Conservation (phyloP, 495 filamentous ascomycete species). For the Hapsidospora chrysogenum region DNA sequence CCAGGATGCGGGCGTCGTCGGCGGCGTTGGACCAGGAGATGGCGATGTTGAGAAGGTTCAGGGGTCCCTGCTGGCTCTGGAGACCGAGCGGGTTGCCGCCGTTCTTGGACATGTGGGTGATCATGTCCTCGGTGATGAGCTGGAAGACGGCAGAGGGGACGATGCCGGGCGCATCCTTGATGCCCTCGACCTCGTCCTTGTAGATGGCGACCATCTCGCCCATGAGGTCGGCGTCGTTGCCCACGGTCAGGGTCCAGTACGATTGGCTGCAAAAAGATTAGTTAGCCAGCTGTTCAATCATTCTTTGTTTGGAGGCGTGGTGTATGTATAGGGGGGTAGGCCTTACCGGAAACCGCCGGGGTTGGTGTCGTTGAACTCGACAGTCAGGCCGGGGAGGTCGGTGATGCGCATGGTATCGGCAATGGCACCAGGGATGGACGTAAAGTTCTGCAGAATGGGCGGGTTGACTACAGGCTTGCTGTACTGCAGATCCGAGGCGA, state of each 20-base stretch:
- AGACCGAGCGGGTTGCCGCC: conserved; percentile 17
- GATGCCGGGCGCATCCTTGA: not conserved
- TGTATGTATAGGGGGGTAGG: too few relatives aligned
- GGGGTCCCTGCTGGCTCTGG: conserved; percentile 5
- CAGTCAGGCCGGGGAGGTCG: conserved; percentile 27
- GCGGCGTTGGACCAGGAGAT: conserved; percentile 14
- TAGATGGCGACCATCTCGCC: conserved; percentile 19
- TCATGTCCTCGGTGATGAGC: conserved; percentile 9
- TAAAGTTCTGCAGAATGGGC: conserved; percentile 22
- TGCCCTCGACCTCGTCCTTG: conserved; percentile 2
- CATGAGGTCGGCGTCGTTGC: conserved; percentile 16
- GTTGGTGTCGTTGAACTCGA: conserved; percentile 21
- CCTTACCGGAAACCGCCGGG: conserved; percentile 23
- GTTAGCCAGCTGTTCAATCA: too few relatives aligned
- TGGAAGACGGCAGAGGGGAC: conserved; percentile 8
- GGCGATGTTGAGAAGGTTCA: conserved; percentile 13
- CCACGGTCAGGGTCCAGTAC: conserved; percentile 24
- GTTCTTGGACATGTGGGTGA: conserved; percentile 11
- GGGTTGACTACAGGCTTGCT: conserved; percentile 19
- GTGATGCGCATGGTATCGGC: conserved; percentile 19
- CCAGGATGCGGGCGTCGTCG: conserved; percentile 18
- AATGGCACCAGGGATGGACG: conserved; percentile 15
- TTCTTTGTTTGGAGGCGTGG: too few relatives aligned
- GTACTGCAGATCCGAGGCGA: conserved; percentile 23
- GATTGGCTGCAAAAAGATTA: conserved; percentile 12